These are phyloP conservation scores for Allium cepa DNA, from an alignment of 106 monocot species.

Conservation along the genomic window DNA sequence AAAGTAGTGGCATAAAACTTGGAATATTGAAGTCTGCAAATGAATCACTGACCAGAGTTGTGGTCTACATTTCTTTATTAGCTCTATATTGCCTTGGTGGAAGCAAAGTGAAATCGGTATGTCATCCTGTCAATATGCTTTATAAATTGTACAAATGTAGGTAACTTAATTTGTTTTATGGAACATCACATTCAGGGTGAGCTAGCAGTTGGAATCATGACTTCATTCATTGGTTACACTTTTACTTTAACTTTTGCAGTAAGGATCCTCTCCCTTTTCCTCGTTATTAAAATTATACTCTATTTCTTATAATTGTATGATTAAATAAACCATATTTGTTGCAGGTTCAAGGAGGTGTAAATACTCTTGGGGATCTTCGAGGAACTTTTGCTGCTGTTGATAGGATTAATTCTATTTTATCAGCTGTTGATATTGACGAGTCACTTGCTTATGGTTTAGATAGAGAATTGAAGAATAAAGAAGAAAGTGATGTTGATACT, in stretches of 20 bases:
- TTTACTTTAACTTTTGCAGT: constrained; percentile 98
- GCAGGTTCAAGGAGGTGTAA: constrained; percentile 98
- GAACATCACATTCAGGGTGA: constrained; percentile 63
- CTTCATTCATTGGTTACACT: constrained; percentile 97
- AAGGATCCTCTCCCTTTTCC: constrained; percentile 11
- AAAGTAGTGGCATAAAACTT: constrained; percentile 80
- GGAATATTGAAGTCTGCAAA: constrained; percentile 92
- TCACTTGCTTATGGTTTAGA: constrained; percentile 77
- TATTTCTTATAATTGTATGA: background rate
- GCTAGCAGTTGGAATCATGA: constrained; percentile 86
- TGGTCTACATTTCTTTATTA: constrained; percentile 85
- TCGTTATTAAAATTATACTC: no score
- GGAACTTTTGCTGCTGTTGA: constrained; percentile 74
- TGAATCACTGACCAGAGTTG: constrained; percentile 94
- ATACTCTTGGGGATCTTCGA: constrained; percentile 94
- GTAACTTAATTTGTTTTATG: background rate
- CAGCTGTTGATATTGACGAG: constrained; percentile 59
- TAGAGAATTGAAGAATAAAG: constrained; percentile 39
- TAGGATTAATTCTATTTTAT: constrained; percentile 79
- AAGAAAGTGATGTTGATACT: constrained; percentile 18
- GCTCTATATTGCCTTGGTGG: constrained; percentile 94
- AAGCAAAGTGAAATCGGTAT: constrained; percentile 89
- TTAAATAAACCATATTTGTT: background rate
- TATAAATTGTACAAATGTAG: no score
- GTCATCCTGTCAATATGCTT: background rate